Conservation (phyloP, 75 land plant species). For the Cryptomeria japonica region DNA sequence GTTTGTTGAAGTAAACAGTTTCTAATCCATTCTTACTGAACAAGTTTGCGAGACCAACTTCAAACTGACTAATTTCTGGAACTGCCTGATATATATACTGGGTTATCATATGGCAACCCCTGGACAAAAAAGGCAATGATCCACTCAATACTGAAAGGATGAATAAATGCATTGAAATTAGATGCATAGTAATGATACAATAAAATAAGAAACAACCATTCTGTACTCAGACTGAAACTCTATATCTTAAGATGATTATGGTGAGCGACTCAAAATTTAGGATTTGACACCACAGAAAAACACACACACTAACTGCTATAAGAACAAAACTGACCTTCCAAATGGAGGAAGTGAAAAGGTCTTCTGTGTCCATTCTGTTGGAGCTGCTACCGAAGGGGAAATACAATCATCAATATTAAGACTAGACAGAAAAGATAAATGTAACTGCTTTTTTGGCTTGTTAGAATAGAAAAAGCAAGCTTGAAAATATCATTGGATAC, state of each 20-base stretch:
- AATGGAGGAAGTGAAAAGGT: conserved; percentile 37
- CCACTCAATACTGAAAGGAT: background rate
- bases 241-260: background rate
- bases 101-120: conserved; percentile 58
- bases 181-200: background rate
- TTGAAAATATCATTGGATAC: background rate
- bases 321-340: conserved; percentile 22
- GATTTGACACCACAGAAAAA: background rate
- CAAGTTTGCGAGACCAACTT: conserved; percentile 48
- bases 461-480: background rate
- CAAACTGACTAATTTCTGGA: conserved; percentile 43
- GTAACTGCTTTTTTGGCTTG: background rate
- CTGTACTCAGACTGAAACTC: background rate
- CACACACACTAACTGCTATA: background rate
- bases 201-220: background rate
- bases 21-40: conserved; percentile 32
- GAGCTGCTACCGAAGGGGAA: conserved; percentile 4
- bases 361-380: conserved; percentile 39
- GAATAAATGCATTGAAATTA: conserved; percentile 3
- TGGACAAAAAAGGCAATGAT: conserved; percentile 18
- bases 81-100: conserved; percentile 39
- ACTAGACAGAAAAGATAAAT: background rate
- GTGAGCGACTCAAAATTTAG: background rate
- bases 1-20: background rate
- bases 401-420: background rate